These are phyloP conservation scores for Aspergillus bombycis DNA, from an alignment of 2,329 filamentous ascomycete species.

Conservation along the genomic window DNA sequence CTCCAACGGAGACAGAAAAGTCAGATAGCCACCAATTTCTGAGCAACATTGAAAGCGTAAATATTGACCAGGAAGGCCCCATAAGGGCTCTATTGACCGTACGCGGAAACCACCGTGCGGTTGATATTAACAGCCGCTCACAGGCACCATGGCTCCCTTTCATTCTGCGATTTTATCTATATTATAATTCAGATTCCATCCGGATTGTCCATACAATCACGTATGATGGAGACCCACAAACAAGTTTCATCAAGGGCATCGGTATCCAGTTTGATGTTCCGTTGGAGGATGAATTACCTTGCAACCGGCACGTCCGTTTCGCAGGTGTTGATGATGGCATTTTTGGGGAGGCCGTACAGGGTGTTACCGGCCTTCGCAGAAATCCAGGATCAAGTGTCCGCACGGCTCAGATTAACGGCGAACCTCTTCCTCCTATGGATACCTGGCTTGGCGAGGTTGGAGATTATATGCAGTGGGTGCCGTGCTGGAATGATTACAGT, in stretches of 20 bases:
- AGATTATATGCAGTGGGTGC: conserved; percentile 60
- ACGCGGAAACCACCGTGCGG: conserved; percentile 41
- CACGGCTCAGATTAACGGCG: conserved; percentile 47
- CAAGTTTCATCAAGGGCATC: conserved; percentile 58
- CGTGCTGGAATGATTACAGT: conserved; percentile 61
- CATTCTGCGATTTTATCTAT: conserved; percentile 61
- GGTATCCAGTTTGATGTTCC: conserved; percentile 46
- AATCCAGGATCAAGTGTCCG: conserved; percentile 53
- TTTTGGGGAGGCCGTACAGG: conserved; percentile 61
- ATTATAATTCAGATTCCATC: conserved; percentile 59
- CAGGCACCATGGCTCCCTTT: conserved; percentile 57
- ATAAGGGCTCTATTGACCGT: conserved; percentile 54
- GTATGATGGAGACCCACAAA: conserved; percentile 54
- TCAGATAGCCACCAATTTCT: background rate
- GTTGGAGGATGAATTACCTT: conserved; percentile 54
- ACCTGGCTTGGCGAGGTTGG: conserved; percentile 47
- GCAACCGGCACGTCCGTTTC: conserved; percentile 63
- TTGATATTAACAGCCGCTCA: conserved; percentile 34
- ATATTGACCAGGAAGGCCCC: conserved; percentile 37
- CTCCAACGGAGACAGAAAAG: background rate
- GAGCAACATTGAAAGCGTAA: background rate
- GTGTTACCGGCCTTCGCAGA: conserved; percentile 60
- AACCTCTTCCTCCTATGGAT: conserved; percentile 5
- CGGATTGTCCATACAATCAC: conserved; percentile 59
- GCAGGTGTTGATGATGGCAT: conserved; percentile 59